These are phyloP conservation scores for Sclerotinia glacialis DNA, from an alignment of 2,329 filamentous ascomycete species.

Conservation along the genomic window DNA sequence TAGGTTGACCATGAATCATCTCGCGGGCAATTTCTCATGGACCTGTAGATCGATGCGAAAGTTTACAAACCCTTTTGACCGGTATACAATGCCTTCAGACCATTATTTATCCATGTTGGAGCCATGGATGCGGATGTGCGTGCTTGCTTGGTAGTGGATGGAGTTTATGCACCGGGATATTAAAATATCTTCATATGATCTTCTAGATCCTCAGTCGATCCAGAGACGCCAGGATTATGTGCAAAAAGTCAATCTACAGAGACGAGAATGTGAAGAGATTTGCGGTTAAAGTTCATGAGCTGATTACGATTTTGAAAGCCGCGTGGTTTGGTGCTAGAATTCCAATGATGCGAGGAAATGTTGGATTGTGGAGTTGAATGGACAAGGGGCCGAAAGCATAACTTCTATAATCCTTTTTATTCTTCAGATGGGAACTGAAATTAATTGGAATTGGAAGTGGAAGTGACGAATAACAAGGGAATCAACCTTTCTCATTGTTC, in stretches of 20 bases:
- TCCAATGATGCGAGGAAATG: neutral
- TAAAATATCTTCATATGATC: conserved; percentile 1
- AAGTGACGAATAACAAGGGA: neutral
- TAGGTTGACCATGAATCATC: neutral
- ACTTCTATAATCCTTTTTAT: neutral
- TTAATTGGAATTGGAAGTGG: too few relatives aligned
- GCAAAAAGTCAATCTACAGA: neutral
- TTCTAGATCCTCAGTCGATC: conserved; percentile 5
- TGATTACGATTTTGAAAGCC: neutral
- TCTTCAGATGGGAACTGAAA: neutral
- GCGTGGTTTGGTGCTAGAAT: neutral
- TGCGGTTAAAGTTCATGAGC: neutral
- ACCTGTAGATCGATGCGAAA: neutral
- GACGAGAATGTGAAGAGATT: neutral
- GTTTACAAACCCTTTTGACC: conserved; percentile 32
- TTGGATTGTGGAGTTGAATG: conserved; percentile 2
- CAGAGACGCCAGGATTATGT: neutral
- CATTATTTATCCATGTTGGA: conserved; percentile 31
- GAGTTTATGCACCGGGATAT: neutral
- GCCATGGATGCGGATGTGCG: conserved; percentile 29
- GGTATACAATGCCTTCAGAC: conserved; percentile 33
- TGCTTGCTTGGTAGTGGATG: neutral
- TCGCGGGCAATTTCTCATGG: neutral
- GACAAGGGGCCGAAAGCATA: neutral
- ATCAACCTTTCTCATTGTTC: neutral